Percentiles rank a stretch among this genome's conserved stretches.
These are phyloP conservation scores for Pythium diclinum DNA, from an alignment of 352 stramenopile genomes.

Conservation along the genomic window DNA sequence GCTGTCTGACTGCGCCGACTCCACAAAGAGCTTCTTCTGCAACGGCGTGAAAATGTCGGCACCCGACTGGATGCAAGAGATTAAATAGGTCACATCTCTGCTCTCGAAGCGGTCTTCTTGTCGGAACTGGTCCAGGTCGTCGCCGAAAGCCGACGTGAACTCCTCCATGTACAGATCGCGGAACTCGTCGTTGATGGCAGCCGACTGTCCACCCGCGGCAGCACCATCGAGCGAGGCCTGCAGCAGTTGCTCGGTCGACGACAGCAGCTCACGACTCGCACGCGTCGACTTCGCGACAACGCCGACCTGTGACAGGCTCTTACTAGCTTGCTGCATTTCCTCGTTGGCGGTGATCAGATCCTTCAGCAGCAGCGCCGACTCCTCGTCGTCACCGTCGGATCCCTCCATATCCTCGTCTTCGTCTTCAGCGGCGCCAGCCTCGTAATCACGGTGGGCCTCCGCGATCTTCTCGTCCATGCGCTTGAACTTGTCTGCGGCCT, in stretches of 20 bases:
- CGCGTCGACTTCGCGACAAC: slow-evolving; percentile 47
- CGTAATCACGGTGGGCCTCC: slow-evolving; percentile 24
- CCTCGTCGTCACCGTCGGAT: slow-evolving; percentile 33
- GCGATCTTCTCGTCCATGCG: slow-evolving; percentile 44
- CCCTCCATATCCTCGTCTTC: slow-evolving; percentile 37
- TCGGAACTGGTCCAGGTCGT: slow-evolving; percentile 81
- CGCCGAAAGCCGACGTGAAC: slow-evolving; percentile 80
- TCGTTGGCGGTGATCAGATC: slow-evolving; percentile 54
- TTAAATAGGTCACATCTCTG: slow-evolving; percentile 88
- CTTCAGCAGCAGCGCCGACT: slow-evolving; percentile 51
- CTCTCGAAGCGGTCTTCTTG: slow-evolving; percentile 85
- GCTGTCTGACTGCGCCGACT: slow-evolving; percentile 38
- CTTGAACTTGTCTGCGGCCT: slow-evolving; percentile 43
- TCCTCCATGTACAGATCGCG: slow-evolving; percentile 81
- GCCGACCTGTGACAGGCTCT: slow-evolving; percentile 47
- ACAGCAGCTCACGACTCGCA: slow-evolving; percentile 54
- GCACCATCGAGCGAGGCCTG: slow-evolving; percentile 26
- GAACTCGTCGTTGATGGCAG: slow-evolving; percentile 50
- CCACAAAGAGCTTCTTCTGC: slow-evolving; percentile 82
- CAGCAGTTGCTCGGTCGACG: slow-evolving; percentile 47
- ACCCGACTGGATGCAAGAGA: slow-evolving; percentile 80
- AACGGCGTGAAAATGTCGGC: slow-evolving; percentile 78
- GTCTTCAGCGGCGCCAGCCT: slow-evolving; percentile 26
- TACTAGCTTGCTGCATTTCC: slow-evolving; percentile 44
- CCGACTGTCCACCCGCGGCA: slow-evolving; percentile 17